A percentile compares a stretch with the other conserved stretches of the same genome.
phyloP scores from a whole-genome alignment of 371 early-diverging fungal species.

The Rhizopus arrhizus region DNA sequence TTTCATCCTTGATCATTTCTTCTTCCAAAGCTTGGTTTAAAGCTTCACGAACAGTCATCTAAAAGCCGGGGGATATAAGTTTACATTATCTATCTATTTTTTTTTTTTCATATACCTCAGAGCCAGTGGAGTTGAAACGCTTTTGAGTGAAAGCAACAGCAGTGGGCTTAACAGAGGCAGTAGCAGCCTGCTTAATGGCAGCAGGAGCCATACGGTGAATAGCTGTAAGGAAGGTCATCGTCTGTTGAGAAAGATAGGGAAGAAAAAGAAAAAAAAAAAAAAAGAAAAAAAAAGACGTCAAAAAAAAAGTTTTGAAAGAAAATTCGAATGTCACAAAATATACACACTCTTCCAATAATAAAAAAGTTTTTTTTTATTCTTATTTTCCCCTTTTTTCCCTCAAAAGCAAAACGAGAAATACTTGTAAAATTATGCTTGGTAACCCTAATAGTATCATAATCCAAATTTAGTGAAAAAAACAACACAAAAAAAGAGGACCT shows the following conservation, averaged over 20 bases:
- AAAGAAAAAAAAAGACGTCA: slow-evolving; percentile 10
- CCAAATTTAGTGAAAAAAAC: no score
- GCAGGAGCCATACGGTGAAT: slow-evolving; percentile 51
- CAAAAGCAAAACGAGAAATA: no score
- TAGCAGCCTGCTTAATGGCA: slow-evolving; percentile 40
- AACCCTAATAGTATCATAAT: no score
- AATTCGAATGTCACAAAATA: slow-evolving; percentile 1
- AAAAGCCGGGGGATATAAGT: slow-evolving; percentile 9
- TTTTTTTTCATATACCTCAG: slow-evolving; percentile 36
- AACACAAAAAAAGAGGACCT: no score
- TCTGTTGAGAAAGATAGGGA: background rate
- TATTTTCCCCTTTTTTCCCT: no score
- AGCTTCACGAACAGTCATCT: slow-evolving; percentile 98
- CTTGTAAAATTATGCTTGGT: no score
- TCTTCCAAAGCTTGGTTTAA: slow-evolving; percentile 98
- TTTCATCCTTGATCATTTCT: slow-evolving; percentile 93
- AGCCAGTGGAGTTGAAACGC: slow-evolving; percentile 47
- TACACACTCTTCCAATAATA: no score
- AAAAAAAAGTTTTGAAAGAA: slow-evolving; percentile 1
- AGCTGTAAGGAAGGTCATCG: slow-evolving; percentile 50
- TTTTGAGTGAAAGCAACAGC: slow-evolving; percentile 43
- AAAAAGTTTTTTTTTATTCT: no score
- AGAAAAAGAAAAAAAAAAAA: slow-evolving; percentile 18
- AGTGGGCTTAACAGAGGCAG: slow-evolving; percentile 39
- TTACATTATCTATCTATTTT: slow-evolving; percentile 4